Conservation (phyloP, 352 stramenopile species). For the Aphanomyces euteiches region DNA sequence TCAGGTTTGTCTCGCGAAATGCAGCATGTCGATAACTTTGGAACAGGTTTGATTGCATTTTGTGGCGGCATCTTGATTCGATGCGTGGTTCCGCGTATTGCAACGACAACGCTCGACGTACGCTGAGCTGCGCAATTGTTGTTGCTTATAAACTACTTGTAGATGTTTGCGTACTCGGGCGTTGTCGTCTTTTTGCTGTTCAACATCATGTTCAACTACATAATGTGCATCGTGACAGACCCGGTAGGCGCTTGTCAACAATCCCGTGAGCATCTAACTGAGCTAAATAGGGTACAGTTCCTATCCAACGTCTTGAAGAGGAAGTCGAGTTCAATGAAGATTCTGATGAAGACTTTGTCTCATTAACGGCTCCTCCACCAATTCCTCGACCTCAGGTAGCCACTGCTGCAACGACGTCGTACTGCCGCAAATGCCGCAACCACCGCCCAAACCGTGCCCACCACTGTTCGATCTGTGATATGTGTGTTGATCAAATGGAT, state of each 20-base stretch:
- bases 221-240: conserved; percentile 55
- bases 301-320: conserved; percentile 22
- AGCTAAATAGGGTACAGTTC: background rate
- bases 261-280: too few relatives aligned
- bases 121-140: background rate
- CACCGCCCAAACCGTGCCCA: conserved; percentile 85
- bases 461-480: conserved; percentile 94
- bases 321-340: conserved; percentile 29
- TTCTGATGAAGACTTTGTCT: conserved; percentile 15
- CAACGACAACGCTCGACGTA: background rate
- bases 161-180: conserved; percentile 33
- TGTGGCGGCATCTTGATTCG: conserved; percentile 11
- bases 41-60: conserved; percentile 11
- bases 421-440: conserved; percentile 92
- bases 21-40: background rate
- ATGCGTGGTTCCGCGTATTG: conserved; percentile 12
- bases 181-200: conserved; percentile 44
- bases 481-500: conserved; percentile 98
- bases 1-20: background rate
- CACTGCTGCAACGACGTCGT: conserved; percentile 1
- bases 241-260: conserved; percentile 34
- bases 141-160: background rate
- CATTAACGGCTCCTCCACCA: background rate
- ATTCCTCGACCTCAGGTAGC: background rate
- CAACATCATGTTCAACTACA: conserved; percentile 69